phyloP scores from a whole-genome alignment of 495 filamentous ascomycete species.

The Penicillium soppii region DNA sequence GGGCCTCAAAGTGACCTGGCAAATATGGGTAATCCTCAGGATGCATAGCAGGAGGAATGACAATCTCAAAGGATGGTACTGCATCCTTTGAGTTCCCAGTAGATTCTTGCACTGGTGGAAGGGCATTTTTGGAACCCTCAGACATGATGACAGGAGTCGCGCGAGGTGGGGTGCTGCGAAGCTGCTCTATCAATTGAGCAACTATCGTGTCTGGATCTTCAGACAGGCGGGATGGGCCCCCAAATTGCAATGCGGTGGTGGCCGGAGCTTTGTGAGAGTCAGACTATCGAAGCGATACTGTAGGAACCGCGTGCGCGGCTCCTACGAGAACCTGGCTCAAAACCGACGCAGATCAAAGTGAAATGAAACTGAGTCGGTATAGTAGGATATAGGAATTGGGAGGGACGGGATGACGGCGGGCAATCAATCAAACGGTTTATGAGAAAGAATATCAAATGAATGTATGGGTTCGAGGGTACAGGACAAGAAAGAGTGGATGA shows the following conservation, averaged over 20 bases:
- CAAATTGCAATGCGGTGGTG: neutral
- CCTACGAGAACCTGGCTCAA: too few species aligned
- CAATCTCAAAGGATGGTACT: conserved; percentile 28
- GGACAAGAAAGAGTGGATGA: too few species aligned
- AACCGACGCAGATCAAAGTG: too few species aligned
- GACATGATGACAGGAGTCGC: neutral
- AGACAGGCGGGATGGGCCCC: neutral
- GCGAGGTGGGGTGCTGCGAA: neutral
- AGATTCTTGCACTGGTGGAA: neutral
- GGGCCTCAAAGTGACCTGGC: conserved; percentile 43
- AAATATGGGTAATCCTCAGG: conserved; percentile 49
- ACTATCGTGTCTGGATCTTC: conserved; percentile 21
- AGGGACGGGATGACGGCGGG: neutral
- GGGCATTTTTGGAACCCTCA: neutral
- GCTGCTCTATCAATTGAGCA: conserved; percentile 18
- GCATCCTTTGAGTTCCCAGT: neutral
- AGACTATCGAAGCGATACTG: neutral
- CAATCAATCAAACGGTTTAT: neutral
- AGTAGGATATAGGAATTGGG: neutral
- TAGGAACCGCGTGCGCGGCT: conserved; percentile 1
- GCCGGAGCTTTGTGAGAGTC: too few species aligned
- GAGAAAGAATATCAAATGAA: too few species aligned
- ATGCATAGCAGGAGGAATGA: conserved; percentile 36
- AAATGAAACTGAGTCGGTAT: neutral
- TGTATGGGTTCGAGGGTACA: too few species aligned